Evolutionary conservation across 2,329 filamentous ascomycete species (phyloP).

Genomic region (Aspergillus intermedius): DNA sequence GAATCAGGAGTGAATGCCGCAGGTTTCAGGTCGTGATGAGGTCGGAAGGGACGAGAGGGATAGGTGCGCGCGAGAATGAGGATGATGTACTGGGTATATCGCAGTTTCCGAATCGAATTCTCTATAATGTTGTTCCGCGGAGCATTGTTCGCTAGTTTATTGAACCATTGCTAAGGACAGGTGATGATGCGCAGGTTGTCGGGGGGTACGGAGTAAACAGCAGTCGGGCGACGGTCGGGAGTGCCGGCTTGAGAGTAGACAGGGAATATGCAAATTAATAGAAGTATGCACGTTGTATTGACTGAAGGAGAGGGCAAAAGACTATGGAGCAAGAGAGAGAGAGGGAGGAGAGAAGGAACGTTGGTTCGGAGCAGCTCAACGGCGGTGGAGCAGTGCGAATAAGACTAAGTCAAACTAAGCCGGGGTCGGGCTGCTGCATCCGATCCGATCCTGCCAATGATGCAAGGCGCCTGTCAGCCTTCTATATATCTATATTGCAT

Average conservation of each 20-base stretch:
- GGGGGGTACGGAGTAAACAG: background rate
- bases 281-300: background rate
- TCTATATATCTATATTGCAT: too few relatives aligned
- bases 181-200: conserved; percentile 9
- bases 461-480: too few relatives aligned
- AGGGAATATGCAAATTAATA: background rate
- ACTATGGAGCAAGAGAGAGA: too few relatives aligned
- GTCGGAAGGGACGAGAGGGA: background rate
- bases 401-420: too few relatives aligned
- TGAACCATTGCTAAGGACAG: conserved; percentile 20
- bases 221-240: background rate
- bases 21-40: background rate
- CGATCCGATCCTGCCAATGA: too few relatives aligned
- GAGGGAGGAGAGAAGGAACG: conserved; percentile 1
- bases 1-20: conserved; percentile 7
- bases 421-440: too few relatives aligned
- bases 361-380: too few relatives aligned
- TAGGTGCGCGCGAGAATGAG: background rate
- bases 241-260: background rate
- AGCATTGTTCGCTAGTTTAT: conserved; percentile 19
- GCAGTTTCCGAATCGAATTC: conserved; percentile 12
- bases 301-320: background rate
- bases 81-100: conserved; percentile 4
- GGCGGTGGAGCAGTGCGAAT: too few relatives aligned
- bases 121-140: conserved; percentile 18